Base-by-base conservation (phyloP, 305 asterid species). In the Solanum hybrid region DNA sequence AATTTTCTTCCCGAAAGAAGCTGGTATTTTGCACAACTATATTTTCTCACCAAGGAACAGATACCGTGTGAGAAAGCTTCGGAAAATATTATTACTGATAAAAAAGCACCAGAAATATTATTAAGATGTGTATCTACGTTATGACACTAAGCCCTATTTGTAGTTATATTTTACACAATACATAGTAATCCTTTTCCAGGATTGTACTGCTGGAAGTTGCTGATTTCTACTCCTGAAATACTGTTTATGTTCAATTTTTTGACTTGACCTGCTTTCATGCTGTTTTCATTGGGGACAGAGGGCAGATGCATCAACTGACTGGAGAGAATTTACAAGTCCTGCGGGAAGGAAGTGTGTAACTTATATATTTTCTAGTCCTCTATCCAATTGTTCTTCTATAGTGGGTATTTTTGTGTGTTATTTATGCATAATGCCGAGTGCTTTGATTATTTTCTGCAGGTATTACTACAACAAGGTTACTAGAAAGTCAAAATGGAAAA, bases 291-390 rank as follows among this genome's bases (percentile, higher is more conserved):
- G 86, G 36, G 91, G 92, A 88, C 96, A 98, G 99, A 97, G 96
- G 94, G 99, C 98, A 17, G 99, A 98, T 95, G 96, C 98, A 84
- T 85, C 98, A 41, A 98, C 99, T 45, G 98, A 95, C 95, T 98
- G 99, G 99, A 95, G 94, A 92, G 99, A 98, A 92, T 72, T 91
- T 92, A 94, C 92, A 85, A 90, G 94, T 87, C 93, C 97, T 61
- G 98, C 93, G 17, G 99, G 99, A 86, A 94, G 93, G 91, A 98
- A 95, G 99, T 98, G 87, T 36, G 93, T 91, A 87, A 87, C 88
- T 51, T 29, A 26, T 51, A 57, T 32, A 13, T 78, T 78, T 79
- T 89, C 36, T 32, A 13, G 31, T 51, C 79, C 86, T 78, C 39
- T n/a, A 78, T 51, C 39, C 31, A 34, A 27, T 80, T 88, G 87